Percentiles rank a stretch among this genome's conserved stretches.
phyloP scores from a whole-genome alignment of 2,329 filamentous ascomycete species.

The Knufia petricola region DNA sequence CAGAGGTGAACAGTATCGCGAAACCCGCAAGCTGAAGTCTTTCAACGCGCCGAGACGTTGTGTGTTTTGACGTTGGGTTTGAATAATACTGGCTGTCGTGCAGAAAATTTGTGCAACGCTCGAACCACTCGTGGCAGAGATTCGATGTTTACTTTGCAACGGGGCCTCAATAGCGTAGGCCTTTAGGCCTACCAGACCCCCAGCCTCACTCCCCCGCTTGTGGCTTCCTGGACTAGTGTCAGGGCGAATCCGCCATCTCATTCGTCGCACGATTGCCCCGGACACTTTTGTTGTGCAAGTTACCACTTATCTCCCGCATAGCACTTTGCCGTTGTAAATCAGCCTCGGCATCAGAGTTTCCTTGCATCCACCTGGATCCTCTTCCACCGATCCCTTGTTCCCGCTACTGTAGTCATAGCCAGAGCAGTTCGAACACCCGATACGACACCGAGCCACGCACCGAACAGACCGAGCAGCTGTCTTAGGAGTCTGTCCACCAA shows the following conservation, averaged over 20 bases:
- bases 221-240: background rate
- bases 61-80: background rate
- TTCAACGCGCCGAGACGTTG: background rate
- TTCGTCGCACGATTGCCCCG: too few species aligned
- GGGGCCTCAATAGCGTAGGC: background rate
- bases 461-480: constrained; percentile 1
- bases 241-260: background rate
- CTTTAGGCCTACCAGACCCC: background rate
- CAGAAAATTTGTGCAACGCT: background rate
- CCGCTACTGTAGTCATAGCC: background rate
- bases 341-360: background rate
- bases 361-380: background rate
- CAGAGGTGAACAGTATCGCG: too few species aligned
- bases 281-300: too few species aligned
- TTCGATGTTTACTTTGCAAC: background rate
- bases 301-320: background rate
- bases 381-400: background rate
- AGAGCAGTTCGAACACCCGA: background rate
- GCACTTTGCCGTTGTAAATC: background rate
- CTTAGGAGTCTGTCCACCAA: background rate
- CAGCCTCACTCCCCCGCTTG: background rate
- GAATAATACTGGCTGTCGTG: background rate
- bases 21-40: too few species aligned
- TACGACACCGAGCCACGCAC: background rate
- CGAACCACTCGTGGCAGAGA: background rate